phyloP scores from a whole-genome alignment of 768 basidiomycete genomes.

The Boletellus ananiceps region DNA sequence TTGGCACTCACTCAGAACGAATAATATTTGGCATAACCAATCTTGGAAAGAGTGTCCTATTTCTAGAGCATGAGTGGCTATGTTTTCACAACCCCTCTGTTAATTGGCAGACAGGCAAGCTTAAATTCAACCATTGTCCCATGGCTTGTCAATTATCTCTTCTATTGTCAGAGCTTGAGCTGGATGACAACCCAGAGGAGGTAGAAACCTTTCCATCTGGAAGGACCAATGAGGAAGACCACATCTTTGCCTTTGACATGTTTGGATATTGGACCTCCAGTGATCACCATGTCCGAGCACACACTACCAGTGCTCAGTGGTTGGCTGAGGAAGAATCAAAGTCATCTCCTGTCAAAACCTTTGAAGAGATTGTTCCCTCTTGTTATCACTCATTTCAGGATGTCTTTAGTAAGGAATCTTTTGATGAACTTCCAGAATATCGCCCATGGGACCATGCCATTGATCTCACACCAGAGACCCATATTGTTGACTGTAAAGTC shows the following conservation, averaged over 20 bases:
- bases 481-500: constrained; percentile 1
- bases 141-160: background rate
- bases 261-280: background rate
- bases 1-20: background rate
- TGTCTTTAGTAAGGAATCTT: constrained; percentile 22
- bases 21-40: background rate
- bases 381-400: constrained; percentile 9
- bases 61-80: constrained; percentile 6
- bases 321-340: background rate
- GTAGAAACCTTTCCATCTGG: background rate
- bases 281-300: background rate
- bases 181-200: background rate
- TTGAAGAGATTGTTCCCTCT: constrained; percentile 7
- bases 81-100: background rate
- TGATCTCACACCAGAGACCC: constrained; percentile 3
- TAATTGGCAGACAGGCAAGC: background rate
- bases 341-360: background rate
- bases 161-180: background rate
- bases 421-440: constrained; percentile 14
- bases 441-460: constrained; percentile 10
- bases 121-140: background rate
- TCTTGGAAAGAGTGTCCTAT: constrained; percentile 1
- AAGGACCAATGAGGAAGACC: background rate
- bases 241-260: constrained; percentile 1
- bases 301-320: background rate